phyloP scores from a whole-genome alignment of 2,329 filamentous ascomycete species.

The Grosmannia penicillata region DNA sequence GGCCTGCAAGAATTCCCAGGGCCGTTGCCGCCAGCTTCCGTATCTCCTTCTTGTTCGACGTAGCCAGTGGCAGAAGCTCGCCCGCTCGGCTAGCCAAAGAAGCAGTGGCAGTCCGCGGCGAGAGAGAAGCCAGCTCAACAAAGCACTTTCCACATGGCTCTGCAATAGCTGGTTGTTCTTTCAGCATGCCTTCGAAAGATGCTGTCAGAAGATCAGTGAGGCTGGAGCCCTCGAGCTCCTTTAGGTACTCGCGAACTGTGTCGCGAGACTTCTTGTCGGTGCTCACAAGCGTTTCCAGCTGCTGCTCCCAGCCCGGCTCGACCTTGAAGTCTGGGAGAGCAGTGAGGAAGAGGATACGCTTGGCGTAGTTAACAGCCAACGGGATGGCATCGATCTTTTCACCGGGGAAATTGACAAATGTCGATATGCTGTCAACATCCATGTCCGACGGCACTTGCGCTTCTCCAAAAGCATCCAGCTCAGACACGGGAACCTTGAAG shows the following conservation, averaged over 20 bases:
- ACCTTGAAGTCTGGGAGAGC: constrained; percentile 36
- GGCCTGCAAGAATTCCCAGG: constrained; percentile 63
- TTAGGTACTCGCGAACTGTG: constrained; percentile 40
- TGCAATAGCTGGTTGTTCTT: constrained; percentile 23
- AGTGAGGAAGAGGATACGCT: constrained; percentile 34
- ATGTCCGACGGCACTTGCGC: constrained; percentile 13
- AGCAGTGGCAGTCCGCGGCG: constrained; percentile 23
- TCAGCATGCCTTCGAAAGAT: constrained; percentile 41
- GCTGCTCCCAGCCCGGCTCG: constrained; percentile 73
- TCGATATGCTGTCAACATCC: constrained; percentile 22
- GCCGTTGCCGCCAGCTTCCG: constrained; percentile 53
- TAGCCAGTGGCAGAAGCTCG: constrained; percentile 44
- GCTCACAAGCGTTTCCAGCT: constrained; percentile 57
- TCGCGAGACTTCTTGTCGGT: constrained; percentile 52
- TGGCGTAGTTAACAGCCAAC: constrained; percentile 55
- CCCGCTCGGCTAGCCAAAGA: constrained; percentile 31
- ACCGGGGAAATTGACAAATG: constrained; percentile 32
- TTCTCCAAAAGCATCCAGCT: constrained; percentile 8
- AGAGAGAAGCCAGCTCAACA: constrained; percentile 33
- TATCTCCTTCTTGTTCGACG: constrained; percentile 57
- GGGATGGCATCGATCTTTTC: constrained; percentile 42
- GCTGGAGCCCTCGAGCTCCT: constrained; percentile 12
- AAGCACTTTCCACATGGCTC: constrained; percentile 37
- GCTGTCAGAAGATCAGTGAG: constrained; percentile 33
- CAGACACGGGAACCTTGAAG: constrained; percentile 24